Percentiles rank a stretch among this genome's conserved stretches.
Conservation (phyloP, 108 stramenopile genomes). For the Nitzschia sp. region DNA sequence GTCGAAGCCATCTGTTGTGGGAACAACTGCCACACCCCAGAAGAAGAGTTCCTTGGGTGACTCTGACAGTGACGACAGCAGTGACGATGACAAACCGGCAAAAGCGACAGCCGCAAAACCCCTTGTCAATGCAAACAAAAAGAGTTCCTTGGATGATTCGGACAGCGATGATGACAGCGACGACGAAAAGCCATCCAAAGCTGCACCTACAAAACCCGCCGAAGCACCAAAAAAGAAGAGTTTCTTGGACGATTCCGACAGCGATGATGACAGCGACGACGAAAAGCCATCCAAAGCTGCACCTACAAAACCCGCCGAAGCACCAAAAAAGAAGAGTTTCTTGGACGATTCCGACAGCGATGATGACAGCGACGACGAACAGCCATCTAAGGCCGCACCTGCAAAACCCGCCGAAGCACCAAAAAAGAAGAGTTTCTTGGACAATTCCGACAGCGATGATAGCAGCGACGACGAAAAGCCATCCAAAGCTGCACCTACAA, state of each 20-base stretch:
- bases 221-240: not conserved
- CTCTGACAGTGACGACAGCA: not conserved
- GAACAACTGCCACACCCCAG: not conserved
- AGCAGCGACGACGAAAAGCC: conserved; percentile 11
- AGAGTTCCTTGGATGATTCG: conserved; percentile 4
- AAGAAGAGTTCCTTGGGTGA: conserved; percentile 16
- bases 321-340: not conserved
- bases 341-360: conserved; percentile 24
- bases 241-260: conserved; percentile 11
- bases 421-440: conserved; percentile 21
- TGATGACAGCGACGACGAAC: conserved; percentile 12
- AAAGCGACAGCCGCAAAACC: not conserved
- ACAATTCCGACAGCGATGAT: conserved; percentile 20
- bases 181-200: not conserved
- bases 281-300: not conserved
- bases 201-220: not conserved
- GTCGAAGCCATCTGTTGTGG: too few relatives aligned
- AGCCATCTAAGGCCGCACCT: not conserved
- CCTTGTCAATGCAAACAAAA: not conserved
- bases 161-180: not conserved
- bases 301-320: not conserved
- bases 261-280: conserved; percentile 5
- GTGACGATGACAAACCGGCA: not conserved
- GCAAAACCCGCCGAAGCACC: not conserved
- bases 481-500: not conserved